Percentiles rank a stretch among this genome's conserved stretches.
phyloP scores from a whole-genome alignment of 352 stramenopile species.

The Pythium aristosporum region DNA sequence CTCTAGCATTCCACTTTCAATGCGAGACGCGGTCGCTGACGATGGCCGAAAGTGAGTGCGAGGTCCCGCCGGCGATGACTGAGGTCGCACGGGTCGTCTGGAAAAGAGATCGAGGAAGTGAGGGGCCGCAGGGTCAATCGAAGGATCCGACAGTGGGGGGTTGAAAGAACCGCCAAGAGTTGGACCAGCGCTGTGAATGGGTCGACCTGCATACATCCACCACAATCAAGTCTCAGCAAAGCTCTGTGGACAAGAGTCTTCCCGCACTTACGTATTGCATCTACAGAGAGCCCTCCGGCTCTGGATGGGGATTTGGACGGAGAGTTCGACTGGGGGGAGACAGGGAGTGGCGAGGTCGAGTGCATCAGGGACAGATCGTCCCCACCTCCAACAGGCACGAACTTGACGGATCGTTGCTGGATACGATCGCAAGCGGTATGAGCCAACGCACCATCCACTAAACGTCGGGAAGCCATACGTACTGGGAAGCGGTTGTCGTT shows the following conservation, averaged over 20 bases:
- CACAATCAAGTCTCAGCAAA: not conserved
- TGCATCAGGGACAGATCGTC: conserved; percentile 44
- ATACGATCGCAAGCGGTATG: not conserved
- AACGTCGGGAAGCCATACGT: not conserved
- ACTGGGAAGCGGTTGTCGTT: conserved; percentile 50
- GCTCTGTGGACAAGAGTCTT: not conserved
- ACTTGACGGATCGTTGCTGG: conserved; percentile 49
- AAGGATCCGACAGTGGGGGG: not conserved
- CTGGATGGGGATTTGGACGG: conserved; percentile 18
- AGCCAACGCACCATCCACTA: not conserved
- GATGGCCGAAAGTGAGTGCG: conserved; percentile 4
- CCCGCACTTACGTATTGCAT: conserved; percentile 15
- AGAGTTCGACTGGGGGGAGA: not conserved
- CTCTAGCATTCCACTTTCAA: not conserved
- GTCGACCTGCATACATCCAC: conserved; percentile 11
- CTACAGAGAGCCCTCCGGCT: conserved; percentile 3
- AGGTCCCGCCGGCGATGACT: conserved; percentile 43
- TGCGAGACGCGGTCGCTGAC: not conserved
- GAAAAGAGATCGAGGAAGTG: conserved; percentile 19
- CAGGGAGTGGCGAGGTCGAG: conserved; percentile 23
- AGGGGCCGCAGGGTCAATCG: not conserved
- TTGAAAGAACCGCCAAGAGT: not conserved
- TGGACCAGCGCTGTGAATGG: conserved; percentile 22
- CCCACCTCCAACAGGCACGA: conserved; percentile 30
- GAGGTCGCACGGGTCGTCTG: conserved; percentile 36